phyloP scores from a whole-genome alignment of 202 grass and related monocot species.

The Cymbopogon flexuosus region DNA sequence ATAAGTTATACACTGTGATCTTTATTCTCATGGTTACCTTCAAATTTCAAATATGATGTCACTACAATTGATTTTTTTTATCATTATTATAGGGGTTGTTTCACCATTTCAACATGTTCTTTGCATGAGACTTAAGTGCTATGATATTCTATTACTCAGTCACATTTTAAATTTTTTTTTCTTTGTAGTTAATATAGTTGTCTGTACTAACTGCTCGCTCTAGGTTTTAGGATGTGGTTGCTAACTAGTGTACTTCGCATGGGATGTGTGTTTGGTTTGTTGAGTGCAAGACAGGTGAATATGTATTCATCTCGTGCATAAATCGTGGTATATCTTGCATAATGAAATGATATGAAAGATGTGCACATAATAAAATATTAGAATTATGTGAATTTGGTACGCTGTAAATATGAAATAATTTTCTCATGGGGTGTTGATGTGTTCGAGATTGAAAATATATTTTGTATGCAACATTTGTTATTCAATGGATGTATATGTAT shows the following conservation, averaged over 20 bases:
- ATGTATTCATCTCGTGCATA: background rate
- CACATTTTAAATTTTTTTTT: background rate
- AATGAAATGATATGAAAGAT: background rate
- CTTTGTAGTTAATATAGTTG: background rate
- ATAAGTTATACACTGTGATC: background rate
- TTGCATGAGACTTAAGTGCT: background rate
- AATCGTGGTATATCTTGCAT: background rate
- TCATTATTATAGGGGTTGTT: background rate
- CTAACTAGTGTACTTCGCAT: background rate
- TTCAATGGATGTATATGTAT: background rate
- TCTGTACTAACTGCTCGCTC: background rate
- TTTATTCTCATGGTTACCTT: background rate
- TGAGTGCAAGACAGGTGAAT: background rate
- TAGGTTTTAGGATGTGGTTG: background rate
- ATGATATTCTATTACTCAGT: background rate
- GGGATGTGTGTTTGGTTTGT: background rate
- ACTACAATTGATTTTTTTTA: background rate
- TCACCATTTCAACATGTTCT: background rate
- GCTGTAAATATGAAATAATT: background rate
- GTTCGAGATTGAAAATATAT: background rate
- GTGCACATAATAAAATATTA: background rate
- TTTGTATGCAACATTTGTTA: background rate
- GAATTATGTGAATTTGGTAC: background rate
- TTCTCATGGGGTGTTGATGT: background rate
- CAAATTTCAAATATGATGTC: background rate